Base-by-base conservation (phyloP, 768 basidiomycete genomes). In the Pholiota conissans region DNA sequence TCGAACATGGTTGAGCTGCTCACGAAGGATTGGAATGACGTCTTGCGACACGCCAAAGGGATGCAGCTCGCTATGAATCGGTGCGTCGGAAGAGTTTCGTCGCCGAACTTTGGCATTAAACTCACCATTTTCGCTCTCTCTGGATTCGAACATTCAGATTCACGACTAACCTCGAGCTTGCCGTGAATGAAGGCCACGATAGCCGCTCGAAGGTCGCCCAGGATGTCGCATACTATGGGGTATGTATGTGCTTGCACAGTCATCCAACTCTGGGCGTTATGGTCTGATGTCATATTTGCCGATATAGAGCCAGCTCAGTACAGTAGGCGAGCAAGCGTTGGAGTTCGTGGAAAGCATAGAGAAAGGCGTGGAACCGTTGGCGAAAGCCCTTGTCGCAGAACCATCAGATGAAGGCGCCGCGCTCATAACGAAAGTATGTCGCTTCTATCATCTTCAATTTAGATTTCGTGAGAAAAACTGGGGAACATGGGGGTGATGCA, bases 1-100 rank as follows among this genome's bases (percentile, higher is more conserved):
- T 2, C 42, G 24, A 45, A 22, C 42, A 10, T 10, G 5, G 1
- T 45, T 5, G 42, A 55, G 7, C 13, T 46, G 1, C 18, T 47
- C 18, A 27, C 48, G 11, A 56, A 39, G 8, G 55, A 49, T 20
- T 49, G 46, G 32, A 28, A 49, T 24, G 47, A n/a, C n/a, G 55
- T 56, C 26, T 10, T 32, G 8, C 32, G 29, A 8, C 56, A 51
- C 14, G 56, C 56, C 6, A 50, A 57, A 29, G 49, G 27, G 6
- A 28, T 50, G 56, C 49, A 51, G 20, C 35, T 29, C 10, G 48
- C 56, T 9, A 39, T 57, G 7, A 40, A 56, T 49, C 34, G 56
- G 37, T 57, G 32, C 29, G 27, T 45, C 24, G 22, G 9, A 35
- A 35, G 5, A 3, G 29, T 10, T 20, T 16, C 37, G n/a, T 37